Base-by-base conservation (phyloP, 2,329 filamentous ascomycete genomes). In the Diplodia corticola region DNA sequence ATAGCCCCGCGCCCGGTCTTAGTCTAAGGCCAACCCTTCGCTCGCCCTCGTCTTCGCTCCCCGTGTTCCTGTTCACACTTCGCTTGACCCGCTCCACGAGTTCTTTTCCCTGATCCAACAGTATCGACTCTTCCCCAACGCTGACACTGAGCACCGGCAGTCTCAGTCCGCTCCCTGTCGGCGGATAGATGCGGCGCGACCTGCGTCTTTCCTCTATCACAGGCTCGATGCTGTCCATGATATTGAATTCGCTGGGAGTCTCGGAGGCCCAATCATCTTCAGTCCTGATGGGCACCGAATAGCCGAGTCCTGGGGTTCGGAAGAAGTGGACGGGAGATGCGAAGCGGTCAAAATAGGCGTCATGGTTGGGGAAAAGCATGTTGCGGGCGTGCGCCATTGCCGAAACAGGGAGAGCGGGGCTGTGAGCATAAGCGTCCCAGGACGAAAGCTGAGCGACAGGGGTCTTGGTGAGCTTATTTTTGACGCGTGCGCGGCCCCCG, bases 381-480 rank as follows among this genome's bases (percentile, higher is more conserved):
- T 75, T 71, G 59, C 81, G 74, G 26, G 78, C 71, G 20, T 69
- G 69, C 20, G 74, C 70, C 12, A 82, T 68, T 7, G 71, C 71
- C 30, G 70, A 46, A 0, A 71, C 70, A 0, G 75, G 74, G n/a
- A 80, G 61, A 6, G 69, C 50, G 6, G 65, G 26, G 60, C 72
- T 74, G 44, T 74, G 70, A n/a, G 69, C 67, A 53, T 74, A 66
- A 35, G 64, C 66, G 54, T 73, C 71, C 76, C 74, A 76, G 5
- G 76, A 70, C n/a, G 59, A 28, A 13, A 24, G 6, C 85, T 85
- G 73, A 96, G 85, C 44, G 91, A 90, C 78, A 80, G 92, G 97
- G 68, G 85, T 90, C 73, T 85, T 87, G 67, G 86, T 80, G 65
- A 95, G 83, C 80, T 93, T 93, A 73, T 93, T 86, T 72, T 81